Conservation (phyloP, 129 eudicot species). For the Lonicera japonica region DNA sequence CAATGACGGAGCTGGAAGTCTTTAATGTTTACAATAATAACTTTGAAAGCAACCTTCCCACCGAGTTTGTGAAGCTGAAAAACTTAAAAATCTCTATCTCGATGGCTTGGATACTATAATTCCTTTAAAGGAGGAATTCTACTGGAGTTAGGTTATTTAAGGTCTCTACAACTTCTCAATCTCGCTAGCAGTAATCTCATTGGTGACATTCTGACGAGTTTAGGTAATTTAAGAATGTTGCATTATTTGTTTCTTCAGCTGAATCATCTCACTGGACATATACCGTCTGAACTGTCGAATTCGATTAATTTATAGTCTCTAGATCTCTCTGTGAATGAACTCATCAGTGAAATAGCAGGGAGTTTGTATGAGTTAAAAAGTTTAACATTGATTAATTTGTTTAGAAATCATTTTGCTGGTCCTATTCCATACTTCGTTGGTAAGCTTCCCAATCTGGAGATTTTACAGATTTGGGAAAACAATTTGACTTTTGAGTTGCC, state of each 20-base stretch:
- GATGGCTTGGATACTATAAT: conserved; percentile 60
- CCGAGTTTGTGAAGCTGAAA: conserved; percentile 32
- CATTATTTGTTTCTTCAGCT: conserved; percentile 61
- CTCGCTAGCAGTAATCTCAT: conserved; percentile 49
- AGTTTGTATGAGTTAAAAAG: conserved; percentile 34
- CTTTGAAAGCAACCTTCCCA: no score
- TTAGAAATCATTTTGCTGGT: conserved; percentile 58
- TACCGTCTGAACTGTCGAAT: conserved; percentile 56
- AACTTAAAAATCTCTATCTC: conserved; percentile 31
- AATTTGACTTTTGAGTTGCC: no score
- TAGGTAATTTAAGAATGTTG: conserved; percentile 48
- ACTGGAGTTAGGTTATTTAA: conserved; percentile 43
- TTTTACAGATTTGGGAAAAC: conserved; percentile 63
- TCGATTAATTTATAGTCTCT: conserved; percentile 58
- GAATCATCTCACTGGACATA: no score
- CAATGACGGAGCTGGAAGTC: conserved; percentile 38
- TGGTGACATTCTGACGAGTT: conserved; percentile 64
- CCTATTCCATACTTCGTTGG: conserved; percentile 67
- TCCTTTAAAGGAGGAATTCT: conserved; percentile 70
- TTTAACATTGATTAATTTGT: no score
- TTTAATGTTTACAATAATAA: conserved; percentile 66
- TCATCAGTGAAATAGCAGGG: conserved; percentile 66
- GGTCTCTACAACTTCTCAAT: conserved; percentile 35
- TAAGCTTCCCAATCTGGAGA: conserved; percentile 73
- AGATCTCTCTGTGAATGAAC: conserved; percentile 51